Base-by-base conservation (phyloP, 345 rosid genomes). In the Gossypium raimondii region DNA sequence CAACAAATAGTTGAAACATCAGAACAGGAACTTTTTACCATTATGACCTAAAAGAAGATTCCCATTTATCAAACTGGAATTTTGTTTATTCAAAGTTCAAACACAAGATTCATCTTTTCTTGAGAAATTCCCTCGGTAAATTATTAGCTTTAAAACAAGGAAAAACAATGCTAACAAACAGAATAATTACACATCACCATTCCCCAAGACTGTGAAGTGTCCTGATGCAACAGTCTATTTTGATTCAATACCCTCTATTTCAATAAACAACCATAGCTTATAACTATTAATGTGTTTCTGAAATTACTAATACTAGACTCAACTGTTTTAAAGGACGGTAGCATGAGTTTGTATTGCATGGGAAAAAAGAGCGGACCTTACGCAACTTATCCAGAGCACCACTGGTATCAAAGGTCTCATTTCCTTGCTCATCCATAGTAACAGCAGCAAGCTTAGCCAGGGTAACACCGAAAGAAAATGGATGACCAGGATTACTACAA, bases 381-480 rank as follows among this genome's bases (percentile, higher is more conserved):
- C 93, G 91, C 81, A 95, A 79, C 82, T 82, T 90, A 85, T 95
- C 98, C 82, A 91, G 77, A 77, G 99, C 99, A 68, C 99, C 98
- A 86, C 99, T 95, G 20, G 97, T 79, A 85, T 95, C 99, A 81
- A 95, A 95, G 52, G 97, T 95, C 87, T 95, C 99, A 78, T 93
- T 93, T 75, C 91, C 99, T 77, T 88, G 90, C 76, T 93, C 99
- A 85, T 95, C 99, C 88, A 87, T 89, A 60, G 99, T 95, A 72
- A 95, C 98, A 79, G 99, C 99, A 72, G 99, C 99, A 66, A 95
- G 93, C 84, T 90, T 95, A 63, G 98, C 99, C 76, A 95, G 82
- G 67, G 99, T 90, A 86, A 91, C 82, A 69, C 99, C 99, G 76
- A 90, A 86, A 75, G 90, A 82, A 88, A 95, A 95, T 47, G 99